Evolutionary conservation across 2,329 filamentous ascomycete genomes (phyloP).

Genomic region (Epichloe coenophiala): DNA sequence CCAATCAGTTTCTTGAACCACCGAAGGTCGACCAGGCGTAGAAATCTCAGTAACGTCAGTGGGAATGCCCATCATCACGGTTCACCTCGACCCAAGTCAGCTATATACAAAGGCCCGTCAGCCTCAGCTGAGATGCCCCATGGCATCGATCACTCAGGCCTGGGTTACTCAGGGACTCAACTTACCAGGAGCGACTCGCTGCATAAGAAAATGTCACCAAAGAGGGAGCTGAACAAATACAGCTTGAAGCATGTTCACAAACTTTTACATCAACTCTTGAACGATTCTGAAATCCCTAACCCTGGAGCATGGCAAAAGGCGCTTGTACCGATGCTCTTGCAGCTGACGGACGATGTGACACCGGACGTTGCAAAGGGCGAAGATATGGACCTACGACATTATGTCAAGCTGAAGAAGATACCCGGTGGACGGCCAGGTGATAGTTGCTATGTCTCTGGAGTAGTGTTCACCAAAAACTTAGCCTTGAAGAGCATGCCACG

Average conservation of each 20-base stretch:
- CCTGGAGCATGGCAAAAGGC: conserved; percentile 74
- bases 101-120: conserved; percentile 41
- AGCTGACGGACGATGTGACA: conserved; percentile 86
- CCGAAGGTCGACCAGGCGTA: conserved; percentile 50
- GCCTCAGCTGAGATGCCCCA: conserved; percentile 38
- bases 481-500: conserved; percentile 93
- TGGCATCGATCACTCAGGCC: conserved; percentile 30
- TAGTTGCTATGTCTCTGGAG: conserved; percentile 89
- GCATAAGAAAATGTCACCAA: conserved; percentile 57
- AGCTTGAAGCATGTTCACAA: conserved; percentile 81
- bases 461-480: conserved; percentile 95
- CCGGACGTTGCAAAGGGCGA: conserved; percentile 84
- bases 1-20: conserved; percentile 44
- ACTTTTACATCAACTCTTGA: conserved; percentile 69
- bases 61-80: conserved; percentile 52
- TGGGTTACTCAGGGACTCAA: conserved; percentile 29
- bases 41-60: conserved; percentile 77
- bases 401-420: conserved; percentile 94
- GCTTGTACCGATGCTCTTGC: conserved; percentile 76
- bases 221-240: conserved; percentile 74
- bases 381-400: conserved; percentile 93
- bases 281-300: conserved; percentile 62
- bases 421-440: conserved; percentile 81
- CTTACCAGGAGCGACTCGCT: conserved; percentile 73
- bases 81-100: conserved; percentile 55